A percentile compares a stretch with the other conserved stretches of the same genome.
phyloP scores from a whole-genome alignment of 164 flowering plant genomes.

The Pachysandra terminalis region DNA sequence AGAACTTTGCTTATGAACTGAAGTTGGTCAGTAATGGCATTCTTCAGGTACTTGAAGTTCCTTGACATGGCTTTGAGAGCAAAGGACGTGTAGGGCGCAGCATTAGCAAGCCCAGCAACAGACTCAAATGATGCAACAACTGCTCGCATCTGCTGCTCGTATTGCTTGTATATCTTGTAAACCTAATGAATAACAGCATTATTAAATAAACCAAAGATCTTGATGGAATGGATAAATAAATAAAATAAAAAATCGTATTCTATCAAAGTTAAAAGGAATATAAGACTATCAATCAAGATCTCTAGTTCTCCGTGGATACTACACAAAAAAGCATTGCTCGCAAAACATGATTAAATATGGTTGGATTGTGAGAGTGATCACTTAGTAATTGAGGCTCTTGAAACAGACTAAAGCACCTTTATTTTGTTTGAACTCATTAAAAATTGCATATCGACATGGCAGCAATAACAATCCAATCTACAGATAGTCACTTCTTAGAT shows the following conservation, averaged over 20 bases:
- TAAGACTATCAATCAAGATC: no score
- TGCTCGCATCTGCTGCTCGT: slow-evolving; percentile 71
- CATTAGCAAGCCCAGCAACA: slow-evolving; percentile 72
- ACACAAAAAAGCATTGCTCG: no score
- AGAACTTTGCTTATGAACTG: slow-evolving; percentile 35
- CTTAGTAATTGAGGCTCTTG: no score
- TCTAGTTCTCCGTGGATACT: no score
- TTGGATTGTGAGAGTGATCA: no score
- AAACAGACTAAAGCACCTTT: no score
- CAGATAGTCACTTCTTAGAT: no score
- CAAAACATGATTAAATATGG: no score
- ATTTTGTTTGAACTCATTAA: no score
- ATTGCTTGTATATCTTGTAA: slow-evolving; percentile 70
- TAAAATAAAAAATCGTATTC: no score
- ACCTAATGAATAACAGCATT: slow-evolving; percentile 34
- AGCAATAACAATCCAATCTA: no score
- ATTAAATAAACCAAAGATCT: neutral
- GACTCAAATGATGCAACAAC: slow-evolving; percentile 78
- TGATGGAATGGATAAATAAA: neutral
- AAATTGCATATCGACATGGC: no score
- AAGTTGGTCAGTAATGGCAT: slow-evolving; percentile 67
- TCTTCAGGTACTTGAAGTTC: slow-evolving; percentile 65
- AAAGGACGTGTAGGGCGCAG: slow-evolving; percentile 65
- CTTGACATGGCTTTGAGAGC: slow-evolving; percentile 67
- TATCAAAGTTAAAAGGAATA: neutral